Evolutionary conservation across 768 basidiomycete genomes (phyloP), one percentile per base, ranked within the genome.

Genomic region (Gloeostereum incarnatum): DNA sequence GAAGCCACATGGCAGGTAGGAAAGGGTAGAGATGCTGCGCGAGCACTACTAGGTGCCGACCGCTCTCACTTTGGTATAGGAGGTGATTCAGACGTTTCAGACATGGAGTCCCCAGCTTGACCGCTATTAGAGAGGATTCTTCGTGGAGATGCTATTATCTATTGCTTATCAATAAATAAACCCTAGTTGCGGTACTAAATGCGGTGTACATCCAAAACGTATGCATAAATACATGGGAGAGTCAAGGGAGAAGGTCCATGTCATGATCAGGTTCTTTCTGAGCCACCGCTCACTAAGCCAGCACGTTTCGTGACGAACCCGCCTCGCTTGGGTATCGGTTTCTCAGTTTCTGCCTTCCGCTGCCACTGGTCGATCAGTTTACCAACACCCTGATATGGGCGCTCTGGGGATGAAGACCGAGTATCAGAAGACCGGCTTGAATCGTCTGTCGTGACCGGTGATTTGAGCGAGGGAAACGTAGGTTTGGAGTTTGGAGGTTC

Each of bases 361-460:
- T 91, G 85, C 88, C 88, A 91, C 52, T 89, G 76, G 52, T 87
- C 84, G 46, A 91, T 90, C 24, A 91, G 65, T 59, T 71, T 84
- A 20, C 85, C 81, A 31, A 91, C 88, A 25, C 88, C 88, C 51
- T 77, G 79, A 55, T 80, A 91, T 22, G 83, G 81, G 39, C 70
- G 68, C 51, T 91, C 87, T 6, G 84, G 82, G 6, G 83, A 81
- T 4, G 82, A 64, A 10, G 82, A 66, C 10, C 69, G 67, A 16
- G 40, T 35, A 10, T 60, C 51, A 6, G 27, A 29, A 17, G 40
- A 16, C 27, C 53, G 55, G n/a, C 49, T 49, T 14, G 50, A 48
- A 26, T 25, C 51, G 17, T 41, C 41, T 34, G 39, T 29, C 31
- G 38, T 33, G 22, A 43, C 29, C 5, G 48, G 48, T 19, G 41